These are phyloP conservation scores for Paraphaeosphaeria minitans DNA, from an alignment of 2,329 filamentous ascomycete species.

Conservation along the genomic window DNA sequence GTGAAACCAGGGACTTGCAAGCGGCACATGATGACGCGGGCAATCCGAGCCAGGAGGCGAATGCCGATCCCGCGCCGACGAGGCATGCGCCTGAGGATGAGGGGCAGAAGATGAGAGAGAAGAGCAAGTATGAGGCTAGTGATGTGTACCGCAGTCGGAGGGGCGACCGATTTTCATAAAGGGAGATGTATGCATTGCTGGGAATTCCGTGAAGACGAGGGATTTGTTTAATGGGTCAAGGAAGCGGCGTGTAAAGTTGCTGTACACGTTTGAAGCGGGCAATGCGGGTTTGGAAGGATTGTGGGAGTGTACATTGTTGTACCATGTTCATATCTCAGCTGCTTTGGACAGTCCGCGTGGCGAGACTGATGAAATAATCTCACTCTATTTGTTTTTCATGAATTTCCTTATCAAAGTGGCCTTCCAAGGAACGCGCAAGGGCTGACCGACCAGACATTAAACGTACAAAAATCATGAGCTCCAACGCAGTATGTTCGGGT, in stretches of 20 bases:
- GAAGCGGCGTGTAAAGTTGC: neutral
- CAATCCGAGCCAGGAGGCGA: constrained; percentile 74
- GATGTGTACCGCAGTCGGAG: constrained; percentile 77
- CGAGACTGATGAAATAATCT: constrained; percentile 10
- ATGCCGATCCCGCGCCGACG: constrained; percentile 82
- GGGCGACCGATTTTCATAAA: constrained; percentile 75
- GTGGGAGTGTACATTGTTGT: constrained; percentile 15
- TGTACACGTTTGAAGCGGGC: neutral
- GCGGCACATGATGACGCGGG: constrained; percentile 21
- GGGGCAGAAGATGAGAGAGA: constrained; percentile 69
- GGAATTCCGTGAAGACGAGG: neutral
- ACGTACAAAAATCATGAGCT: constrained; percentile 15
- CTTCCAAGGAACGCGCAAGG: neutral
- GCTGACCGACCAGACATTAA: neutral
- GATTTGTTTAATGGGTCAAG: neutral
- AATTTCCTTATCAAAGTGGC: neutral
- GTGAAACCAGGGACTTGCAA: constrained; percentile 19
- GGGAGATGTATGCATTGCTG: neutral
- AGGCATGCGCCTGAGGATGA: constrained; percentile 77
- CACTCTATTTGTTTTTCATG: constrained; percentile 11
- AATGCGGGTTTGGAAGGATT: neutral
- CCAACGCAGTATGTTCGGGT: constrained; percentile 40
- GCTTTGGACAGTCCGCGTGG: neutral
- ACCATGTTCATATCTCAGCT: constrained; percentile 13
- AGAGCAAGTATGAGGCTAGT: constrained; percentile 87